Conservation (phyloP, 495 filamentous ascomycete species). For the Bacidia rubella region DNA sequence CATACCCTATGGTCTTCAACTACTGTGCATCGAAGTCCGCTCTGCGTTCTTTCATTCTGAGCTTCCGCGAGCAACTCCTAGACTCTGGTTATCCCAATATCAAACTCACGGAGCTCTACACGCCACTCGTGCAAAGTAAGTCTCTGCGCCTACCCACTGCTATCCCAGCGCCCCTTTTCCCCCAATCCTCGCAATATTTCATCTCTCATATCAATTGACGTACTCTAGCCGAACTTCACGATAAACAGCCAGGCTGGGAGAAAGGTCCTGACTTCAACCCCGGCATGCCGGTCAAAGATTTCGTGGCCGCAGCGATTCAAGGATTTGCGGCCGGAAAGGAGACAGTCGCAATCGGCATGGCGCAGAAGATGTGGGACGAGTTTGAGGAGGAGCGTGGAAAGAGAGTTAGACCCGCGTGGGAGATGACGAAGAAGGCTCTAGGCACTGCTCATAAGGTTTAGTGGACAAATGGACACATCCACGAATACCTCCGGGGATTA, state of each 20-base stretch:
- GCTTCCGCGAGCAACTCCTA: conserved; percentile 45
- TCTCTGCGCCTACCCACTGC: not conserved
- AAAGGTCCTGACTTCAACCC: conserved; percentile 24
- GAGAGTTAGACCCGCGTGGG: no score
- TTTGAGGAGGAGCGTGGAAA: not conserved
- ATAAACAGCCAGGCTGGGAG: conserved; percentile 16
- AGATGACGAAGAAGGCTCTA: no score
- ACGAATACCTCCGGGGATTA: no score
- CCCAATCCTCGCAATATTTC: not conserved
- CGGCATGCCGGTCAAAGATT: conserved; percentile 50
- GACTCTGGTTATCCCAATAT: conserved; percentile 35
- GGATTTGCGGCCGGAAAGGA: conserved; percentile 38
- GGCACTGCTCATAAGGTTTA: no score
- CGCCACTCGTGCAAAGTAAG: conserved; percentile 51
- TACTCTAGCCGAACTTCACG: conserved; percentile 28
- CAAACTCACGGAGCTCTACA: conserved; percentile 52
- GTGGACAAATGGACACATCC: no score
- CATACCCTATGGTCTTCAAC: conserved; percentile 26
- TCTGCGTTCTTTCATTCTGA: conserved; percentile 35
- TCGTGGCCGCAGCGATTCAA: conserved; percentile 41
- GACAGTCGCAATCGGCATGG: conserved; percentile 23
- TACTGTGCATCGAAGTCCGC: conserved; percentile 37
- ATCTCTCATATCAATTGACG: no score
- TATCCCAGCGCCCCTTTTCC: not conserved
- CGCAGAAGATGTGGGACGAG: not conserved